Base-by-base conservation (phyloP, 139 green algal genomes). In the Coelastrella sp. region DNA sequence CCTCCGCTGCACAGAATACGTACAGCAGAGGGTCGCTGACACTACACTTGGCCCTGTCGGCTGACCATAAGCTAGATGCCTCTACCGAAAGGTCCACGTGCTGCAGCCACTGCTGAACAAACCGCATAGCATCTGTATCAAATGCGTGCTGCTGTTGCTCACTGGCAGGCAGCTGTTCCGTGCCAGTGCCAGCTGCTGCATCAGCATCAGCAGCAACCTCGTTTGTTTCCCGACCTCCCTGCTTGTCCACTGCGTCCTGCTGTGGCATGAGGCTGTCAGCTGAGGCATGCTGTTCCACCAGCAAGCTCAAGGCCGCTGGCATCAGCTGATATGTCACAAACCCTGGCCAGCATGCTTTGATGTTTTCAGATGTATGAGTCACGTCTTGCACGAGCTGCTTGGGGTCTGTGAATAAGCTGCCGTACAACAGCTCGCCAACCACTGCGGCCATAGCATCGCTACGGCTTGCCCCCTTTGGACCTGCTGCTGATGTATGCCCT, bases 371-470 rank as follows among this genome's bases (percentile, higher is more conserved):
- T 56, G 20, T 16, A 47, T 47, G 32, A 47, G 71, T 1, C 2
- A 84, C 1, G 20, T 2, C 8, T 10, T n/a, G 58, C 80, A 73
- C 3, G 14, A 74, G 80, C 80, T 58, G 58, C 17, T 73, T 47
- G 16, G 20, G 20, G n/a, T 22, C 22, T 14, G 57, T 22, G 58
- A 81, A 81, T 22, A 81, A 81, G 22, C 22, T 47, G 19, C 75
- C 75, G 58, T 60, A 58, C 22, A 81, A 22, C n/a, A 81, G 80
- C 47, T 85, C 54, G 5, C 2, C 58, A 58, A 16, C 7, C 19
- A 57, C 80, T 58, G 80, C 80, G 74, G 16, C 80, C 16, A 16
- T 85, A 19, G 7, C 54, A 85, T 58, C 54, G 80, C 78, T 84
- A n/a, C 10, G 8, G 20, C 19, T 54, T 19, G 80, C 16, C 2